Evolutionary conservation across 331 rosid species (phyloP), one percentile per base, ranked within the genome.

Genomic region (Pyracantha coccinea): DNA sequence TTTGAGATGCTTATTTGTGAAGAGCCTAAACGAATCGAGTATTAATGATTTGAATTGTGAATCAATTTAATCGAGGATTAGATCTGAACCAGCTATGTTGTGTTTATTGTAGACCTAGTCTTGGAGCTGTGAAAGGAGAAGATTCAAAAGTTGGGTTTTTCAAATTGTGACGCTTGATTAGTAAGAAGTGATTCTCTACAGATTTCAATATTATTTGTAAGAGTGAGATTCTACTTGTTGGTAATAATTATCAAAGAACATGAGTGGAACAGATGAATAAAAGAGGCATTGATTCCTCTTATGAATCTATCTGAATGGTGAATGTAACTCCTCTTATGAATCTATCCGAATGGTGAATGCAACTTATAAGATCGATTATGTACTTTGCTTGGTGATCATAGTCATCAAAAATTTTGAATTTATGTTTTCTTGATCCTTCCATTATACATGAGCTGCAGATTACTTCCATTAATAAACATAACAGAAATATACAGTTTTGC

Each of bases 101-200:
- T 80, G 80, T 79, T 65, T 82, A 23, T 57, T 79, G 88, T 77
- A 94, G 99, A 92, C 77, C 86, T 92, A 16, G 97, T 94, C 72
- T 76, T 94, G 90, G 97, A 94, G 97, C 97, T 92, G 74, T 94
- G 87, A 90, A 74, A 73, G 54, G 78, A 5, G 50, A 71, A 64
- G 77, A 80, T 77, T 84, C 79, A 82, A 29, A 29, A 61, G 84
- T 35, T 57, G 78, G 54, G 66, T 76, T 55, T 24, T 62, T 72
- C 33, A 68, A 64, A 17, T n/a, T 44, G 12, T 29, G 75, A 19
- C 20, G 76, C 74, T 76, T 66, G 65, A 75, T 81, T 32, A 44
- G 69, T 78, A 65, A 24, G 77, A 52, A 79, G 74, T 69, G 74
- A 68, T 77, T 50, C 0, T 1, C 57, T 50, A 50, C 57, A 50